A percentile compares a stretch with the other conserved stretches of the same genome.
These are phyloP conservation scores for Farysia itapuensis DNA, from an alignment of 1,284 basidiomycete genomes.

Conservation along the genomic window DNA sequence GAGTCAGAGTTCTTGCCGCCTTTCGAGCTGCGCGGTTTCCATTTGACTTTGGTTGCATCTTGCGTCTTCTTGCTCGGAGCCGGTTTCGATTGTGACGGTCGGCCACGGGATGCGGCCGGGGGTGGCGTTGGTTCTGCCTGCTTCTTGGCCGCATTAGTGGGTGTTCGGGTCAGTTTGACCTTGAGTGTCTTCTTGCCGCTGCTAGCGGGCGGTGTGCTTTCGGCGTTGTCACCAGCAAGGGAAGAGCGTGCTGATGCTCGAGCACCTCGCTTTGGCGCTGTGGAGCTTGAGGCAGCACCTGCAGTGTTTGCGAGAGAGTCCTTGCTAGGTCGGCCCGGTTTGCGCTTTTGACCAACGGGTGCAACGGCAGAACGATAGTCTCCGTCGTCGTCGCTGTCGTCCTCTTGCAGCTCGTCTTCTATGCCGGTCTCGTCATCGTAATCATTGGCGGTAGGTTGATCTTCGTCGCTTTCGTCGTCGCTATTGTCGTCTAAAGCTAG, in stretches of 20 bases:
- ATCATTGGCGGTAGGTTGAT: neutral
- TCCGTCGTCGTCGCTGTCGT: constrained; percentile 50
- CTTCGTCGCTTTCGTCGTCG: constrained; percentile 2
- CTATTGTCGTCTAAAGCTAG: constrained; percentile 14
- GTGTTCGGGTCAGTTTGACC: constrained; percentile 31
- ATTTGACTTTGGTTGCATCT: constrained; percentile 16
- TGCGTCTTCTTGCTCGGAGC: neutral
- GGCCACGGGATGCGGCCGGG: neutral
- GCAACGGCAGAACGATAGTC: constrained; percentile 4
- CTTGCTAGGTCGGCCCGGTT: neutral
- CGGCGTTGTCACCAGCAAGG: no score
- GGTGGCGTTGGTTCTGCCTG: neutral
- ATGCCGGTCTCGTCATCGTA: constrained; percentile 15
- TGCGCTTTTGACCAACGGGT: neutral
- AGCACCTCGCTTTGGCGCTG: constrained; percentile 10
- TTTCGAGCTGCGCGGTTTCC: constrained; percentile 19
- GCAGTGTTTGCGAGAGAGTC: no score
- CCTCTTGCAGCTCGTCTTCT: constrained; percentile 31
- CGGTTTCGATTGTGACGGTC: constrained; percentile 1
- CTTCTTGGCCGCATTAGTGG: neutral
- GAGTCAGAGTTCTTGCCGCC: constrained; percentile 14
- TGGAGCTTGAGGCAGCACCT: neutral
- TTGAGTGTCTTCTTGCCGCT: constrained; percentile 19
- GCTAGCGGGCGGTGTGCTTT: constrained; percentile 1
- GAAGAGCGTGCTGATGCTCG: constrained; percentile 5